phyloP scores from a whole-genome alignment of 352 stramenopile species.

The Discostella stelligera region DNA sequence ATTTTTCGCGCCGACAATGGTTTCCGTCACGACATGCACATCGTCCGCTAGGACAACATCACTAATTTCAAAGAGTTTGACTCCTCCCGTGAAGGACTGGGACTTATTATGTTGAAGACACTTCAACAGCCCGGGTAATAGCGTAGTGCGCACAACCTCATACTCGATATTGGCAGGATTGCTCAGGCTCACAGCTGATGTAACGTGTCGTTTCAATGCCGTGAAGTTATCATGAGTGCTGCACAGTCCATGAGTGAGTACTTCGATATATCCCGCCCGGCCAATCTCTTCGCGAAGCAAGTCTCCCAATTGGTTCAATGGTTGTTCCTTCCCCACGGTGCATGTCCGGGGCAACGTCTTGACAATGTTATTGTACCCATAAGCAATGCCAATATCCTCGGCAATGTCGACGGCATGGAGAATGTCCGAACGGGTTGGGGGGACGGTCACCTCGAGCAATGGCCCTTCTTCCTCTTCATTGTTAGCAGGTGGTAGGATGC shows the following conservation, averaged over 20 bases:
- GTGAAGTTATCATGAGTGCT: constrained; percentile 97
- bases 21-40: constrained; percentile 78
- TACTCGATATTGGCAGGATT: constrained; percentile 99
- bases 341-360: constrained; percentile 92
- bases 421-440: constrained; percentile 97
- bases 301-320: constrained; percentile 97
- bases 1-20: constrained; percentile 94
- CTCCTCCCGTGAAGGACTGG: constrained; percentile 92
- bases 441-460: constrained; percentile 90
- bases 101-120: constrained; percentile 98
- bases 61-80: constrained; percentile 99
- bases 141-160: constrained; percentile 96
- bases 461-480: constrained; percentile 55
- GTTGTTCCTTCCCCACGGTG: constrained; percentile 93
- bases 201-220: constrained; percentile 83
- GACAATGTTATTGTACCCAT: constrained; percentile 99
- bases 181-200: constrained; percentile 91
- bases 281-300: constrained; percentile 97
- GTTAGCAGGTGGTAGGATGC: constrained; percentile 57
- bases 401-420: constrained; percentile 98
- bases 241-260: constrained; percentile 96
- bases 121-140: constrained; percentile 98
- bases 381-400: constrained; percentile 99
- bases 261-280: constrained; percentile 95
- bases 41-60: constrained; percentile 97